Evolutionary conservation across 495 filamentous ascomycete species (phyloP).

Genomic region (Neurospora tetrasperma): DNA sequence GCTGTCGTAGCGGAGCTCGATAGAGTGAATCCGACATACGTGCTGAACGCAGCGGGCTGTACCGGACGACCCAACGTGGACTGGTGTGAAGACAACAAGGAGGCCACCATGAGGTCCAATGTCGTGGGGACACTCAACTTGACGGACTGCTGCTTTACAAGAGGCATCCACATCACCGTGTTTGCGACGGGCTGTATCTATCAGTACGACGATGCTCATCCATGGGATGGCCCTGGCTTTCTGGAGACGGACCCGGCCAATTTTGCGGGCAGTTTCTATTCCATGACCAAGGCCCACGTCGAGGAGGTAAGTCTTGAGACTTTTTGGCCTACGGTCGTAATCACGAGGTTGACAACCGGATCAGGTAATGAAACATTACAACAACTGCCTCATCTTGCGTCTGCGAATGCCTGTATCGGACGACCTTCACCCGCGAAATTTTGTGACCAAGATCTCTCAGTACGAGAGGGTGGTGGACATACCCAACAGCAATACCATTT

Average conservation of each 20-base stretch:
- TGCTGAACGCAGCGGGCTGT: constrained; percentile 53
- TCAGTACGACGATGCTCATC: constrained; percentile 48
- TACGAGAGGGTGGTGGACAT: constrained; percentile 56
- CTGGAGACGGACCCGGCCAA: constrained; percentile 53
- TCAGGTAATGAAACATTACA: constrained; percentile 50
- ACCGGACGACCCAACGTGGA: constrained; percentile 62
- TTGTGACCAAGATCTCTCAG: constrained; percentile 57
- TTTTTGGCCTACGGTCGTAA: not conserved
- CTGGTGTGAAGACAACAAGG: constrained; percentile 60
- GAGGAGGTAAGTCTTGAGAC: constrained; percentile 40
- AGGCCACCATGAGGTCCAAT: constrained; percentile 53
- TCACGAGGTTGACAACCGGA: not conserved
- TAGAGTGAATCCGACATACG: constrained; percentile 49
- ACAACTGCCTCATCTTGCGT: constrained; percentile 49
- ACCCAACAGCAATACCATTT: constrained; percentile 57
- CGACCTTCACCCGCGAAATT: constrained; percentile 54
- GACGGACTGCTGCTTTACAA: constrained; percentile 46
- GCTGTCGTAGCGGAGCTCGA: constrained; percentile 45
- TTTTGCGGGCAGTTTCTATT: constrained; percentile 58
- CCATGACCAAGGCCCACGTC: constrained; percentile 52
- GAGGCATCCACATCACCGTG: constrained; percentile 49
- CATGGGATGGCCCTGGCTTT: constrained; percentile 48
- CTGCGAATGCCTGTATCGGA: constrained; percentile 61
- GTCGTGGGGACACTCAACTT: constrained; percentile 54
- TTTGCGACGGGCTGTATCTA: constrained; percentile 59